These are phyloP conservation scores for Populus ilicifolia DNA, from an alignment of 345 rosid genomes.

Conservation along the genomic window DNA sequence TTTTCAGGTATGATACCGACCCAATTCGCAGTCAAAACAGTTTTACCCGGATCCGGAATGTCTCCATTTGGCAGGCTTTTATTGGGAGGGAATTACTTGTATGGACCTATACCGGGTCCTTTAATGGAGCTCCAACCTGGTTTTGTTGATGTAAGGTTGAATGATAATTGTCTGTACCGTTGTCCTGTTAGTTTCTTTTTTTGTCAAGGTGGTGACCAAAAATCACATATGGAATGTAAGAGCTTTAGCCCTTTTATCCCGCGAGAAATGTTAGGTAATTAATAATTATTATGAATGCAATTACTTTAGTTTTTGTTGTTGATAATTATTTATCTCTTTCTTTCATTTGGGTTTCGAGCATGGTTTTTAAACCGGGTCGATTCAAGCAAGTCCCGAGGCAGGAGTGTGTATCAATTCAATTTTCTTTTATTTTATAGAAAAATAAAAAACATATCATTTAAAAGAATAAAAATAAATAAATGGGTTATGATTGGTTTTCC, in stretches of 20 bases:
- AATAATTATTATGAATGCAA: no score
- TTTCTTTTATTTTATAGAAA: no score
- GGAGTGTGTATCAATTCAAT: no score
- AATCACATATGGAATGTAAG: conserved; percentile 60
- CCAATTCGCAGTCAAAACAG: conserved; percentile 38
- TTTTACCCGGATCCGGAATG: conserved; percentile 37
- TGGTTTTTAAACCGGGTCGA: no score
- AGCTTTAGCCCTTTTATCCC: conserved; percentile 49
- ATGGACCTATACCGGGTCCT: conserved; percentile 66
- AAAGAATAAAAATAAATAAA: no score
- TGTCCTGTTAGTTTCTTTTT: conserved; percentile 70
- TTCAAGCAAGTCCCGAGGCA: no score
- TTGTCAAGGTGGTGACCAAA: conserved; percentile 70
- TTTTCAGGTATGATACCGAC: conserved; percentile 43
- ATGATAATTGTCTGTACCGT: conserved; percentile 63
- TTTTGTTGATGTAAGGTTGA: conserved; percentile 50
- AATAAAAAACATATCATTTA: no score
- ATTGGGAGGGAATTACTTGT: conserved; percentile 81
- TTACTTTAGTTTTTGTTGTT: no score
- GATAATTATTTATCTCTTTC: no score
- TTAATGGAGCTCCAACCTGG: conserved; percentile 60
- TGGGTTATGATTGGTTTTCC: no score
- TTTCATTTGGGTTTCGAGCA: no score
- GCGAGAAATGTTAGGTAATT: conserved; percentile 3
- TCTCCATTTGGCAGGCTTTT: conserved; percentile 60